Evolutionary conservation across 257 asterid species (phyloP).

Genomic region (Paulownia fortunei): DNA sequence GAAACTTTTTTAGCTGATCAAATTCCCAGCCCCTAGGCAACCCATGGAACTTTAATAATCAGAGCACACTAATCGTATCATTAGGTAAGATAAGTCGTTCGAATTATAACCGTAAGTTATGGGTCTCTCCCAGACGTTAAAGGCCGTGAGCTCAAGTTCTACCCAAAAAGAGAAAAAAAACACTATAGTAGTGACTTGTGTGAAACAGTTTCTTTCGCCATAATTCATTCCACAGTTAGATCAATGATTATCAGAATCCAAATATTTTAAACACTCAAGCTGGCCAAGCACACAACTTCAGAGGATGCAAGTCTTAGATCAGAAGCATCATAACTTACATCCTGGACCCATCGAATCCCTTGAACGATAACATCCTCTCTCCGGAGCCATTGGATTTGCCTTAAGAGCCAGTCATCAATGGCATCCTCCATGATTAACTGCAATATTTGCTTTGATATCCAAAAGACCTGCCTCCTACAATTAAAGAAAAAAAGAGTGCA

Average conservation of each 20-base stretch:
- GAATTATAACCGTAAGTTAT: neutral
- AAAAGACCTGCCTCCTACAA: conserved; percentile 90
- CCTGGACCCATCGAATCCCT: conserved; percentile 76
- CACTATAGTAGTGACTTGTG: neutral
- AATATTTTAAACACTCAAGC: neutral
- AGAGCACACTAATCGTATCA: neutral
- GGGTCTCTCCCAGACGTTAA: neutral
- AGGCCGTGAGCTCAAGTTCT: neutral
- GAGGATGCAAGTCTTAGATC: neutral
- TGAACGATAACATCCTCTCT: conserved; percentile 76
- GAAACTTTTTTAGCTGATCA: neutral
- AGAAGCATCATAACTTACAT: conserved; percentile 60
- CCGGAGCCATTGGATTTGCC: conserved; percentile 91
- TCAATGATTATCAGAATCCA: neutral
- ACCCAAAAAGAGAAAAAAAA: neutral
- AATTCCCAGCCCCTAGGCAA: neutral
- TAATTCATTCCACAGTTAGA: neutral
- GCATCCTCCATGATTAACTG: conserved; percentile 97
- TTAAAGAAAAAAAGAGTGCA: conserved; percentile 10
- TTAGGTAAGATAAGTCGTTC: neutral
- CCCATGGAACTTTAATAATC: neutral
- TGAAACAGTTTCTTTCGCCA: neutral
- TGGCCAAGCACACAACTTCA: neutral
- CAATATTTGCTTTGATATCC: conserved; percentile 94
- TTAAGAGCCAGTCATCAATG: conserved; percentile 88